These are phyloP conservation scores for Euphorbia tirucalli DNA, from an alignment of 345 rosid genomes.

Conservation along the genomic window DNA sequence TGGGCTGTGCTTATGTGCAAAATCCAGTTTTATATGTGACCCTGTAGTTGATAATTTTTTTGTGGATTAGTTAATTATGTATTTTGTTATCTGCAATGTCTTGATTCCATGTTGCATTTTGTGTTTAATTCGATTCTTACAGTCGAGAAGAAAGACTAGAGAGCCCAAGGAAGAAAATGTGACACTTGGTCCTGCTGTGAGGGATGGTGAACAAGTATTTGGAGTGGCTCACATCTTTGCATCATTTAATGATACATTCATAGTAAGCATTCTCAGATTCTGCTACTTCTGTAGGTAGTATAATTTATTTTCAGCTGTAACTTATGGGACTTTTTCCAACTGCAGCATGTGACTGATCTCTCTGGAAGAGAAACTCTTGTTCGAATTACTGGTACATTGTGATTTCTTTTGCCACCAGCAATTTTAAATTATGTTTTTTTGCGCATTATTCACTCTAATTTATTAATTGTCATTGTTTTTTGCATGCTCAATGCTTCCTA, in stretches of 20 bases:
- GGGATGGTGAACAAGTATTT: slow-evolving; percentile 33
- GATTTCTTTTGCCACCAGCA: not conserved
- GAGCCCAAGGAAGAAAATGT: slow-evolving; percentile 37
- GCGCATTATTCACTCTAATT: no score
- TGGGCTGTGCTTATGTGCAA: not conserved
- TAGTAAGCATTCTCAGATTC: slow-evolving; percentile 40
- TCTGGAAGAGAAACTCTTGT: slow-evolving; percentile 93
- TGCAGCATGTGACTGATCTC: slow-evolving; percentile 86
- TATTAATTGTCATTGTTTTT: not conserved
- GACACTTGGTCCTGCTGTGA: slow-evolving; percentile 31
- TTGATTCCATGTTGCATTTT: not conserved
- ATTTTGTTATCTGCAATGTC: no score
- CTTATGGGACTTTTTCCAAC: not conserved
- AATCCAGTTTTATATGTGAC: not conserved
- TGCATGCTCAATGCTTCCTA: not conserved
- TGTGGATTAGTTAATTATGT: no score
- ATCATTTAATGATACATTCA: slow-evolving; percentile 40
- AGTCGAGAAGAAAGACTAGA: slow-evolving; percentile 28
- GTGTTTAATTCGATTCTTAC: not conserved
- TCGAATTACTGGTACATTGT: slow-evolving; percentile 68
- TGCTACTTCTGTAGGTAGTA: not conserved
- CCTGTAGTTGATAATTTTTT: no score
- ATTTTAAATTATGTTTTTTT: not conserved
- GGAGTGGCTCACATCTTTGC: slow-evolving; percentile 31
- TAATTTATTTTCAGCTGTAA: not conserved